Percentiles rank a stretch among this genome's conserved stretches.
Evolutionary conservation across 805 yeast genomes (phyloP).

Genomic region (Teunomyces pallodes): DNA sequence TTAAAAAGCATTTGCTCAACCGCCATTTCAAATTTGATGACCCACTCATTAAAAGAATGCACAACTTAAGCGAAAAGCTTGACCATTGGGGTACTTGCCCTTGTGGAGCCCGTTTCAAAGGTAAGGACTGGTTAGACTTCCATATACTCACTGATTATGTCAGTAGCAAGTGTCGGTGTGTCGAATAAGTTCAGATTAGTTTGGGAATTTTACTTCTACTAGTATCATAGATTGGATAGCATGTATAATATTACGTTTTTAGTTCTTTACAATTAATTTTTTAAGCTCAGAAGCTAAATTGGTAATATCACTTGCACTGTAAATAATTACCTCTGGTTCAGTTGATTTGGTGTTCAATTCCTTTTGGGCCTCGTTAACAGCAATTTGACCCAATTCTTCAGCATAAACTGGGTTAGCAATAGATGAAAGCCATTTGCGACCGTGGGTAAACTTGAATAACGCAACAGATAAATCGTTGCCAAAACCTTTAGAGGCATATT

Average conservation of each 20-base stretch:
- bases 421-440: constrained; percentile 10
- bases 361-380: constrained; percentile 24
- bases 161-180: constrained; percentile 6
- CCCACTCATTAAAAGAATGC: constrained; percentile 39
- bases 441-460: constrained; percentile 26
- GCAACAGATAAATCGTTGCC: constrained; percentile 28
- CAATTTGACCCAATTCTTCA: constrained; percentile 63
- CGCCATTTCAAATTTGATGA: constrained; percentile 58
- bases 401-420: constrained; percentile 50
- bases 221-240: constrained; percentile 1
- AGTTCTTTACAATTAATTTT: background rate
- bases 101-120: constrained; percentile 34
- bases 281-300: constrained; percentile 13
- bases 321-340: constrained; percentile 21
- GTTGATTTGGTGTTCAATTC: background rate
- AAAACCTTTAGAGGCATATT: constrained; percentile 32
- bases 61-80: constrained; percentile 53
- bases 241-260: constrained; percentile 1
- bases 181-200: constrained; percentile 4
- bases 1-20: constrained; percentile 61
- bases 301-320: constrained; percentile 19
- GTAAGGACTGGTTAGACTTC: constrained; percentile 35
- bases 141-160: constrained; percentile 30
- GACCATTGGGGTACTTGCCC: constrained; percentile 50
- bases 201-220: background rate